Conservation (phyloP, 2,329 filamentous ascomycete species). For the Hymenoscyphus occultus region DNA sequence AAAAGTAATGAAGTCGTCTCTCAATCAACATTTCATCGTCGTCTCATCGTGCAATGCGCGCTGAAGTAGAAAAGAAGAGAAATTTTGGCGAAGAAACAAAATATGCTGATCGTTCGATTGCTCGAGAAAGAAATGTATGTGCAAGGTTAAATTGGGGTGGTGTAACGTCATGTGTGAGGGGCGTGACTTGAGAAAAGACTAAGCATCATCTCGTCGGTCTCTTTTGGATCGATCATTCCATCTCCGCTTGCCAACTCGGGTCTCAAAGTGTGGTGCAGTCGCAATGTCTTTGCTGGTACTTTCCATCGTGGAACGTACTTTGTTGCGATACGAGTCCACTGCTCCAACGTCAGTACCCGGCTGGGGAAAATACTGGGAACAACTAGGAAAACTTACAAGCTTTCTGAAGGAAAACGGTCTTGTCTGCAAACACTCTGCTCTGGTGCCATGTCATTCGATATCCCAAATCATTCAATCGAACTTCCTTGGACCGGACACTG, state of each 20-base stretch:
- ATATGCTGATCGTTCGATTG: conserved; percentile 2
- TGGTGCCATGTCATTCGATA: conserved; percentile 97
- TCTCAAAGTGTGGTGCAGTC: conserved; percentile 84
- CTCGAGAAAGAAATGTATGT: not conserved
- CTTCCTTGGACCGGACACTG: conserved; percentile 71
- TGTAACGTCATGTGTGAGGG: not conserved
- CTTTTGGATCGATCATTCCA: conserved; percentile 60
- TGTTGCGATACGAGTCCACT: conserved; percentile 95
- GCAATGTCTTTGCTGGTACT: conserved; percentile 72
- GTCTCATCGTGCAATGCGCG: conserved; percentile 1
- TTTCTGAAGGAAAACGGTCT: conserved; percentile 85
- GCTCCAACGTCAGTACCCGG: conserved; percentile 12
- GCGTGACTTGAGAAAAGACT: not conserved
- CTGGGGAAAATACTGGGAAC: not conserved
- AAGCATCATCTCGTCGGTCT: conserved; percentile 25
- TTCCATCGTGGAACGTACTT: conserved; percentile 80
- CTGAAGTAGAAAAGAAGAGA: not conserved
- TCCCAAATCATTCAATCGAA: conserved; percentile 87
- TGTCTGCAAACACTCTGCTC: conserved; percentile 82
- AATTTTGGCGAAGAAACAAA: not conserved
- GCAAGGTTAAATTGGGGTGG: not conserved
- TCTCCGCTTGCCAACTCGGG: conserved; percentile 76
- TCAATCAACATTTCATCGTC: not conserved
- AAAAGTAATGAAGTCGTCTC: not conserved
- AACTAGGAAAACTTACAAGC: conserved; percentile 65